Percentiles rank a stretch among this genome's conserved stretches.
Evolutionary conservation across 164 flowering plant species (phyloP).

Genomic region (Magnolia officinalis): DNA sequence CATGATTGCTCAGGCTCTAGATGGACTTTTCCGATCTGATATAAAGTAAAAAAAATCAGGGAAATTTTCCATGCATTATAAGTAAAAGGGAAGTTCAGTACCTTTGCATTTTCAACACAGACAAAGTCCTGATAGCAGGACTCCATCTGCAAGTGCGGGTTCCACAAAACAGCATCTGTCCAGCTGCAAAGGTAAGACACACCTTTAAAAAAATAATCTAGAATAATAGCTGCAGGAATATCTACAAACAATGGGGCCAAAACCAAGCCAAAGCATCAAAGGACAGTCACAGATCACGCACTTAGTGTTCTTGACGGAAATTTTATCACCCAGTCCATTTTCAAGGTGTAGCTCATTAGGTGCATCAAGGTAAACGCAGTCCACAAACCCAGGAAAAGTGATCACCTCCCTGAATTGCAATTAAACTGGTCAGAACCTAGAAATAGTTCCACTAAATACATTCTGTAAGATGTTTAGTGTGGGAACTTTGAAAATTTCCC

Average conservation of each 20-base stretch:
- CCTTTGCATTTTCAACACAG: constrained; percentile 97
- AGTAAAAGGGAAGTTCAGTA: constrained; percentile 15
- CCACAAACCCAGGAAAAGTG: constrained; percentile 91
- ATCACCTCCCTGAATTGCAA: constrained; percentile 55
- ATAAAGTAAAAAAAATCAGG: neutral
- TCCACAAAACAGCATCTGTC: constrained; percentile 94
- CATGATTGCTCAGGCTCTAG: constrained; percentile 32
- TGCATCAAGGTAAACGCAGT: constrained; percentile 82
- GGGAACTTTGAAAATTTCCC: neutral
- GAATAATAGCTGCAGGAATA: neutral
- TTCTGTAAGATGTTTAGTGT: neutral
- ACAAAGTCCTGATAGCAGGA: constrained; percentile 87
- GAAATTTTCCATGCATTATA: neutral
- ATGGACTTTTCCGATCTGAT: constrained; percentile 24
- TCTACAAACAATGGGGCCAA: neutral
- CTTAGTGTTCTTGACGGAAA: constrained; percentile 70
- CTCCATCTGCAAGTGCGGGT: constrained; percentile 83
- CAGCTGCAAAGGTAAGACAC: constrained; percentile 47
- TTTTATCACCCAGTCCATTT: constrained; percentile 72
- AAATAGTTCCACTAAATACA: neutral
- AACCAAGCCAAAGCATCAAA: neutral
- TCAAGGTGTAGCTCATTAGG: constrained; percentile 61
- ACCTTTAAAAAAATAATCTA: neutral
- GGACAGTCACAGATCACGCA: constrained; percentile 18
- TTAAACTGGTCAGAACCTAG: neutral